These are phyloP conservation scores for Aspergillus luchuensis DNA, from an alignment of 2,329 filamentous ascomycete genomes.

Conservation along the genomic window DNA sequence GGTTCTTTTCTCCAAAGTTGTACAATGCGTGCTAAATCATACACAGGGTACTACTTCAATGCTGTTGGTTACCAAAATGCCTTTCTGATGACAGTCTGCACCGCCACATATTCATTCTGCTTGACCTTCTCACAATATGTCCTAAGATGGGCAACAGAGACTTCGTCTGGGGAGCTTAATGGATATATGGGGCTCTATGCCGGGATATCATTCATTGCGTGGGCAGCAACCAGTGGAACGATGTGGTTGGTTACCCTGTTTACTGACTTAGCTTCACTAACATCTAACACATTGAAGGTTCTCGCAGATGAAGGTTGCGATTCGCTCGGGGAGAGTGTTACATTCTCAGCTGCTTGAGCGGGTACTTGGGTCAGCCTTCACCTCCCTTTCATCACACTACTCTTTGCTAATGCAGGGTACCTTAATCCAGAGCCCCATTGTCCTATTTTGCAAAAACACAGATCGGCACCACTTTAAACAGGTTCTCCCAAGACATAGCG, in stretches of 20 bases:
- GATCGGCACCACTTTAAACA: background rate
- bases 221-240: background rate
- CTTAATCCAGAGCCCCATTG: background rate
- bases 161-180: background rate
- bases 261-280: background rate
- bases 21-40: background rate
- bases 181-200: background rate
- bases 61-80: background rate
- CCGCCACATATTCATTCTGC: conserved; percentile 2
- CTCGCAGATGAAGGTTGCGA: background rate
- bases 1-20: too few species aligned
- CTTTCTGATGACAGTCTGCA: background rate
- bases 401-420: background rate
- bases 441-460: background rate
- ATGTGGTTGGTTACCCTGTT: background rate
- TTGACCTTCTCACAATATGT: conserved; percentile 6
- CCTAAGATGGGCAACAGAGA: background rate
- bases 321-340: background rate
- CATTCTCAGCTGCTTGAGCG: background rate
- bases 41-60: background rate
- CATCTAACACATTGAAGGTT: background rate
- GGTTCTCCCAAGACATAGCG: background rate
- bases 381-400: too few species aligned
- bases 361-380: background rate
- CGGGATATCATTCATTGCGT: background rate